A percentile compares a stretch with the other conserved stretches of the same genome.
These are phyloP conservation scores for Adansonia grandidieri DNA, from an alignment of 441 rosid genomes.

Conservation along the genomic window DNA sequence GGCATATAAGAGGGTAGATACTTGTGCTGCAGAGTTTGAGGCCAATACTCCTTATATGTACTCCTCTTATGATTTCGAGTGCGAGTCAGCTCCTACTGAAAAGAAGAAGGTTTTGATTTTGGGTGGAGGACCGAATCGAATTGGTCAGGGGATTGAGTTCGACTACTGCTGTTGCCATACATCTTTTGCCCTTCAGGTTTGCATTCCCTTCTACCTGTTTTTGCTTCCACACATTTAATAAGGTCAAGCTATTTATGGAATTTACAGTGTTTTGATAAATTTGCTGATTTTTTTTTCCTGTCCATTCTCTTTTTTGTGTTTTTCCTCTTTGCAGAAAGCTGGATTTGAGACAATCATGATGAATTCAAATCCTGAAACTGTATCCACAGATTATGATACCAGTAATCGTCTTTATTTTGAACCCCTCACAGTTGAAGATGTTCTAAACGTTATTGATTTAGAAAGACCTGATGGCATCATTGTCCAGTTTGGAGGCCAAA, in stretches of 20 bases:
- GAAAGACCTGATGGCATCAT: slow-evolving; percentile 96
- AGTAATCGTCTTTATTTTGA: slow-evolving; percentile 96
- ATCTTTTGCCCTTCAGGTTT: slow-evolving; percentile 93
- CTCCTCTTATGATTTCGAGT: slow-evolving; percentile 92
- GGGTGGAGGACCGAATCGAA: slow-evolving; percentile 98
- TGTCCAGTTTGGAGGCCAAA: slow-evolving; percentile 96
- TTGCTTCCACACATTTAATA: not conserved
- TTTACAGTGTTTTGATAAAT: slow-evolving; percentile 4
- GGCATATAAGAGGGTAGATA: slow-evolving; percentile 89
- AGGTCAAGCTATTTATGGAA: not conserved
- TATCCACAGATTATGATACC: slow-evolving; percentile 93
- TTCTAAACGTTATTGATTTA: slow-evolving; percentile 76
- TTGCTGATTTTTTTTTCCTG: not conserved
- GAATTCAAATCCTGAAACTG: slow-evolving; percentile 98
- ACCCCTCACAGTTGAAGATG: slow-evolving; percentile 92
- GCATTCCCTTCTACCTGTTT: slow-evolving; percentile 28
- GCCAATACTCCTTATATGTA: slow-evolving; percentile 97
- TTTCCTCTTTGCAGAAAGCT: slow-evolving; percentile 61
- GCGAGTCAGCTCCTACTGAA: slow-evolving; percentile 83
- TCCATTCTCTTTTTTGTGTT: slow-evolving; percentile 14
- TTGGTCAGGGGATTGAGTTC: slow-evolving; percentile 97
- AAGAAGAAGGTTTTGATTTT: slow-evolving; percentile 85
- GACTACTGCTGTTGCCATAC: slow-evolving; percentile 99
- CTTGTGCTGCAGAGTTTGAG: slow-evolving; percentile 98
- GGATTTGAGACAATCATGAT: slow-evolving; percentile 95